Evolutionary conservation across 1,139 yeast species (phyloP).

Genomic region (Yamadazyma friedrichii): DNA sequence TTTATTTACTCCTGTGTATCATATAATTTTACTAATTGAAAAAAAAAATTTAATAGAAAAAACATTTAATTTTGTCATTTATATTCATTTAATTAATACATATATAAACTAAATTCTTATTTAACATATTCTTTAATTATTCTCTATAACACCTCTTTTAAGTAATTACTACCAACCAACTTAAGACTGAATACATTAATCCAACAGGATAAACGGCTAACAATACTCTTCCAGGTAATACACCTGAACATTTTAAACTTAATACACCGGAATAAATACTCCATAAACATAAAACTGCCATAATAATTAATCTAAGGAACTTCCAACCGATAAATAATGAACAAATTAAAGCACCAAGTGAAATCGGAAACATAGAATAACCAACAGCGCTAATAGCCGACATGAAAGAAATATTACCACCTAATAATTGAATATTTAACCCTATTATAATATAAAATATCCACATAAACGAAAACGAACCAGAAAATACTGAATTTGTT

Average conservation of each 20-base stretch:
- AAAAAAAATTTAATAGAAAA: background rate
- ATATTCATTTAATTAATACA: background rate
- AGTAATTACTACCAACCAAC: slow-evolving; percentile 78
- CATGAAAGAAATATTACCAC: slow-evolving; percentile 68
- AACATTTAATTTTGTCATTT: background rate
- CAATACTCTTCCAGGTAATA: slow-evolving; percentile 63
- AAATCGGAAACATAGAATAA: slow-evolving; percentile 76
- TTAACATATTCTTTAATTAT: background rate
- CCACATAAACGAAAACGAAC: slow-evolving; percentile 50
- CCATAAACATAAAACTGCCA: slow-evolving; percentile 61
- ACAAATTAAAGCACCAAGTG: slow-evolving; percentile 62
- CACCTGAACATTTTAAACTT: slow-evolving; percentile 68
- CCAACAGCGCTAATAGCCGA: slow-evolving; percentile 82
- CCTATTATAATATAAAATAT: slow-evolving; percentile 58
- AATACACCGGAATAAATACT: slow-evolving; percentile 68
- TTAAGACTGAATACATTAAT: slow-evolving; percentile 66
- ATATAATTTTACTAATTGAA: slow-evolving; percentile 5
- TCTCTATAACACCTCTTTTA: slow-evolving; percentile 23
- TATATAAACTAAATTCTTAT: background rate
- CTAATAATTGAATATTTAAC: slow-evolving; percentile 71
- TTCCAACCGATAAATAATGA: slow-evolving; percentile 53
- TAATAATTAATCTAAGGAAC: slow-evolving; percentile 53
- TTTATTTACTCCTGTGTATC: slow-evolving; percentile 10
- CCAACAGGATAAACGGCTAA: slow-evolving; percentile 81
- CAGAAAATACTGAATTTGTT: slow-evolving; percentile 50